phyloP scores from a whole-genome alignment of 345 rosid species.

The Bruguiera sexangula region DNA sequence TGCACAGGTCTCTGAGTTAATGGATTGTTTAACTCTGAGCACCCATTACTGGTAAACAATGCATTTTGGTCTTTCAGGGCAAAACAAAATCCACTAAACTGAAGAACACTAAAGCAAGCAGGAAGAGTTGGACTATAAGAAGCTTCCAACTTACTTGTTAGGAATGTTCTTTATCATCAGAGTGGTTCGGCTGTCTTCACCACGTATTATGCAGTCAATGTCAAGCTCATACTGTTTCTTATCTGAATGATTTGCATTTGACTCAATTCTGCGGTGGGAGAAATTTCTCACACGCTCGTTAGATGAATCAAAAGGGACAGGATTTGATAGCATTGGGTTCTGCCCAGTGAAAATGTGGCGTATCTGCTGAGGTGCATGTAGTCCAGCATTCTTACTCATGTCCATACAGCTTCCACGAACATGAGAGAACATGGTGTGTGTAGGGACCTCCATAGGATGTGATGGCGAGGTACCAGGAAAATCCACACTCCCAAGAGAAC shows the following conservation, averaged over 20 bases:
- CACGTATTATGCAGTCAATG: slow-evolving; percentile 66
- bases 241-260: slow-evolving; percentile 53
- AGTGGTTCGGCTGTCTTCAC: slow-evolving; percentile 84
- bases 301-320: slow-evolving; percentile 60
- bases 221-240: slow-evolving; percentile 91
- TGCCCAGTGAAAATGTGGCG: slow-evolving; percentile 72
- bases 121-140: not conserved
- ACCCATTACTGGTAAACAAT: too few species aligned
- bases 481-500: slow-evolving; percentile 64
- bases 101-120: not conserved
- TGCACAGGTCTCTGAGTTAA: too few species aligned
- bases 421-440: slow-evolving; percentile 55
- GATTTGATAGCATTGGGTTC: slow-evolving; percentile 50
- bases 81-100: not conserved
- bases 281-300: slow-evolving; percentile 64
- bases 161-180: slow-evolving; percentile 98
- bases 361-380: slow-evolving; percentile 67
- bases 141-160: slow-evolving; percentile 59
- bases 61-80: too few species aligned
- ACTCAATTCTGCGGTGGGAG: slow-evolving; percentile 64
- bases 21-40: too few species aligned
- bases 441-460: slow-evolving; percentile 59
- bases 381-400: slow-evolving; percentile 48
- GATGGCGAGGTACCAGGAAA: slow-evolving; percentile 63
- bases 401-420: slow-evolving; percentile 64